Percentiles rank a stretch among this genome's conserved stretches.
These are phyloP conservation scores for Recurvomyces mirabilis DNA, from an alignment of 495 filamentous ascomycete species.

Conservation along the genomic window DNA sequence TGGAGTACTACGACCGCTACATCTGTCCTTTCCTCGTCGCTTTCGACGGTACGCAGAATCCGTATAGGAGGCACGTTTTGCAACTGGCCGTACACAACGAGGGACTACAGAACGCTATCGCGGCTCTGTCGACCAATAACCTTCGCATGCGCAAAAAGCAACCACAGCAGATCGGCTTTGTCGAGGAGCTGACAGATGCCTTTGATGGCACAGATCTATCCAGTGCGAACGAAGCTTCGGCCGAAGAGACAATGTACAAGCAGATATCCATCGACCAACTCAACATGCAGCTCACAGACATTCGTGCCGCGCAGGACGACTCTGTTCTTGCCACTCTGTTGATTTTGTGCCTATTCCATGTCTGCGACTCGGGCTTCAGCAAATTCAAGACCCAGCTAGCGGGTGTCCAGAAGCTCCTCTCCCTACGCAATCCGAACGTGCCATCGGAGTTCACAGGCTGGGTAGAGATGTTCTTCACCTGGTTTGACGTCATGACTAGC, in stretches of 20 bases:
- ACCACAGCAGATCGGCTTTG: conserved; percentile 16
- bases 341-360: conserved; percentile 81
- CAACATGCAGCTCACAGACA: conserved; percentile 71
- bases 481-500: conserved; percentile 89
- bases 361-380: conserved; percentile 83
- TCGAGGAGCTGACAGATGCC: conserved; percentile 18
- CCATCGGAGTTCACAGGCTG: conserved; percentile 62
- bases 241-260: conserved; percentile 77
- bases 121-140: conserved; percentile 79
- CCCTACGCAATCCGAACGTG: conserved; percentile 57
- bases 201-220: neutral
- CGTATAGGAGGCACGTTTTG: conserved; percentile 75
- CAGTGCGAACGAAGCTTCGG: conserved; percentile 25
- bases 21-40: conserved; percentile 86
- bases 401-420: conserved; percentile 83
- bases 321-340: conserved; percentile 81
- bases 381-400: conserved; percentile 91
- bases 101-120: conserved; percentile 83
- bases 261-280: conserved; percentile 68
- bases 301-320: conserved; percentile 62
- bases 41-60: conserved; percentile 75
- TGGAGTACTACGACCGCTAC: conserved; percentile 74
- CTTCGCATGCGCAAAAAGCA: conserved; percentile 37
- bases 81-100: conserved; percentile 65
- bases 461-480: conserved; percentile 95